Conservation (phyloP, 345 rosid genomes). For the Pistacia atlantica region DNA sequence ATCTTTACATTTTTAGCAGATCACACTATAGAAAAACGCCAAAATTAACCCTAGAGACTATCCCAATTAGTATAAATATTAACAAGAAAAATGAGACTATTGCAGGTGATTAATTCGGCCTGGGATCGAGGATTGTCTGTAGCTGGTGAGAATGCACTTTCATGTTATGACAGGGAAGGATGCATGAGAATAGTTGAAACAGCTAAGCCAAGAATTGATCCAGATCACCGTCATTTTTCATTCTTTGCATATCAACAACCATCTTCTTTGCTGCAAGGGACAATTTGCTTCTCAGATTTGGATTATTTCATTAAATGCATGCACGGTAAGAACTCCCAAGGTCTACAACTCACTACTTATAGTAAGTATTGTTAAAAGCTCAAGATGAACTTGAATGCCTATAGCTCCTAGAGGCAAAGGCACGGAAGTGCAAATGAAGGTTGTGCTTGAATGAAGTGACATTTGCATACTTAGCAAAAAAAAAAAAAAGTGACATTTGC, state of each 20-base stretch:
- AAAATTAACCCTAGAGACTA: neutral
- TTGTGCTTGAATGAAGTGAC: neutral
- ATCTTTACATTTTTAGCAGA: no score
- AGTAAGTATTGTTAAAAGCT: neutral
- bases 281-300: conserved; percentile 75
- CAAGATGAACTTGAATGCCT: neutral
- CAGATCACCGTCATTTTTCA: conserved; percentile 65
- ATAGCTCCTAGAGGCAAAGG: neutral
- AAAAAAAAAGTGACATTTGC: neutral
- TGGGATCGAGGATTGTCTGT: conserved; percentile 76
- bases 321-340: conserved; percentile 61
- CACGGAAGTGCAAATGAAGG: neutral
- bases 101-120: conserved; percentile 78
- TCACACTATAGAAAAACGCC: neutral
- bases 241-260: conserved; percentile 85
- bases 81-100: neutral
- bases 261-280: conserved; percentile 68
- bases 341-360: neutral
- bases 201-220: conserved; percentile 89
- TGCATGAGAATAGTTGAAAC: conserved; percentile 73
- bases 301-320: conserved; percentile 73
- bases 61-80: neutral
- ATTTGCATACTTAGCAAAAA: neutral
- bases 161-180: conserved; percentile 77
- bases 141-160: conserved; percentile 70